Conservation (phyloP, 164 flowering plant species). For the Protea cynaroides region DNA sequence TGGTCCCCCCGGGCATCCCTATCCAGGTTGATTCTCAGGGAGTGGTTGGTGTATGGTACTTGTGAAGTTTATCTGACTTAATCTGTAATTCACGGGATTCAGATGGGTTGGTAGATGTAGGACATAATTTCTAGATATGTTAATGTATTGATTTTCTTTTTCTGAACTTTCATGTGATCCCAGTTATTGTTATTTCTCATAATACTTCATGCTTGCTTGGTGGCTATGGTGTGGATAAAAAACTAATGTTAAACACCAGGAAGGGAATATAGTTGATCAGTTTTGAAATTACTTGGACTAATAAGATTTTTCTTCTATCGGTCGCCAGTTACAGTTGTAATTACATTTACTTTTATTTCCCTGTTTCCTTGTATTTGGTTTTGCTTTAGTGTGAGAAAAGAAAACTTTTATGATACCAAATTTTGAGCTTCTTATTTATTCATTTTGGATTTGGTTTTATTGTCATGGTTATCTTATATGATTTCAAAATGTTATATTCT, state of each 20-base stretch:
- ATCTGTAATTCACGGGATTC: conserved; percentile 25
- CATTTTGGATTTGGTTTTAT: not conserved
- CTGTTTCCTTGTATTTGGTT: not conserved
- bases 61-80: conserved; percentile 2
- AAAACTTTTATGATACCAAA: not conserved
- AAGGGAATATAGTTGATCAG: not conserved
- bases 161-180: conserved; percentile 48
- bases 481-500: not conserved
- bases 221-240: not conserved
- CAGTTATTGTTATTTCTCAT: conserved; percentile 9
- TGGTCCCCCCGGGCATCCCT: not conserved
- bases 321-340: too few species aligned
- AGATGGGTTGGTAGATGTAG: conserved; percentile 21
- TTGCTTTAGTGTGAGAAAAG: not conserved
- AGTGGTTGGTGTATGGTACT: conserved; percentile 1
- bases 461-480: not conserved
- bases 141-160: conserved; percentile 15
- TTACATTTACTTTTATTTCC: too few species aligned
- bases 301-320: too few species aligned
- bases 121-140: conserved; percentile 15
- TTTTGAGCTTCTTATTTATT: not conserved
- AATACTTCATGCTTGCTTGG: conserved; percentile 5
- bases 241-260: not conserved
- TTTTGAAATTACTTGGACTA: not conserved
- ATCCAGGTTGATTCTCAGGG: not conserved